Conservation (phyloP, 805 yeast genomes). For the Jamesozyma spencerorum region DNA sequence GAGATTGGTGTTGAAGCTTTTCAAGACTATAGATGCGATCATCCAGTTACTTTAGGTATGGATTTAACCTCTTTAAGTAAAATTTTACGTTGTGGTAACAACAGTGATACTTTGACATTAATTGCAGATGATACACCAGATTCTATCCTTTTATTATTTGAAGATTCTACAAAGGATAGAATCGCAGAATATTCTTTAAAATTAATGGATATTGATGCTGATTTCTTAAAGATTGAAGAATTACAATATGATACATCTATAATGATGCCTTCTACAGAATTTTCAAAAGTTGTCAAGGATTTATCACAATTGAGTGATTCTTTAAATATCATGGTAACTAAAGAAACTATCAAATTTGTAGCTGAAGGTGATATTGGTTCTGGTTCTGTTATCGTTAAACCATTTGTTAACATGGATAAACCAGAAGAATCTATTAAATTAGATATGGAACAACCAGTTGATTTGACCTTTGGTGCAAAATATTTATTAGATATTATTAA, state of each 20-base stretch:
- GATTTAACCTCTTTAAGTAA: constrained; percentile 82
- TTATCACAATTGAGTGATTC: constrained; percentile 81
- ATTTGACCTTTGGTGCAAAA: constrained; percentile 83
- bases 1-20: constrained; percentile 84
- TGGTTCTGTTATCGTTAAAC: constrained; percentile 80
- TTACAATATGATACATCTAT: constrained; percentile 82
- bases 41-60: constrained; percentile 83
- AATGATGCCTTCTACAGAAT: constrained; percentile 80
- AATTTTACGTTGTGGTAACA: constrained; percentile 83
- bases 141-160: constrained; percentile 70
- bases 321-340: constrained; percentile 73
- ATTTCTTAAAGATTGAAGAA: constrained; percentile 86
- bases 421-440: constrained; percentile 69
- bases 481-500: constrained; percentile 86
- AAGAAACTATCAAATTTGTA: constrained; percentile 81
- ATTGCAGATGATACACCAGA: constrained; percentile 87
- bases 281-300: constrained; percentile 84
- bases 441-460: constrained; percentile 77
- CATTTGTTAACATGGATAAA: constrained; percentile 69
- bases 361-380: constrained; percentile 89
- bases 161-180: constrained; percentile 83
- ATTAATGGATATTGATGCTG: constrained; percentile 94
- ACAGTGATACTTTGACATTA: constrained; percentile 77
- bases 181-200: constrained; percentile 86
- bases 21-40: constrained; percentile 89